Base-by-base conservation (phyloP, 1,284 basidiomycete species). In the Fistulinella cinereoalba region DNA sequence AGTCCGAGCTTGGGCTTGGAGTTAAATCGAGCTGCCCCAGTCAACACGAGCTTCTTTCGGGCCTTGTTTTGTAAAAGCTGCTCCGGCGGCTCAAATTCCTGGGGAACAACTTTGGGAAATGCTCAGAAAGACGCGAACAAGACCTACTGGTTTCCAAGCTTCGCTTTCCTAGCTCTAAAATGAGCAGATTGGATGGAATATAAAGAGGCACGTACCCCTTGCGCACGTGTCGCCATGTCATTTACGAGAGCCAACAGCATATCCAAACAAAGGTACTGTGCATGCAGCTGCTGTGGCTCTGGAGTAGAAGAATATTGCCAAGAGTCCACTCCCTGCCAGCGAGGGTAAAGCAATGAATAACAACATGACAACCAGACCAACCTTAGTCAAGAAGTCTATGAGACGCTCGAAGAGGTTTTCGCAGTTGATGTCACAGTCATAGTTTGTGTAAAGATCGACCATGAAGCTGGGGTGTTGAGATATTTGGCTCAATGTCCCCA, bases 381-480 rank as follows among this genome's bases (percentile, higher is more conserved):
- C 91, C 77, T 87, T 85, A 2, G 89, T 92, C 52, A 97, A 71
- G 68, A 98, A 98, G 18, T 86, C 85, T 47, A 97, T 74, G n/a
- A 98, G 69, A 8, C 90, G 76, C 64, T 98, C 94, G 60, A 96
- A 97, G 49, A 99, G 71, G 64, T 99, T 95, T 71, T 98, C 95
- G 67, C 91, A 95, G 61, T 98, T 95, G 53, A 90, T 84, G 60
- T 97, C 91, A 64, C 94, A 98, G 66, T 99, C 97, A 67, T 97
- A 99, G 67, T 99, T 99, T 49, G 85, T 79, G 73, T 92, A 99
- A 10, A 98, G 74, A 62, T 97, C 92, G 37, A 97, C 92, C 86
- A 97, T 92, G 69, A 96, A 95, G 60, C 86, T 88, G 1, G 88
- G 80, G 57, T 87, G 80, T 6, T 85, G 76, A 24, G 88, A 85